Percentiles rank a stretch among this genome's conserved stretches.
phyloP scores from a whole-genome alignment of 768 basidiomycete genomes.

The Boletus vermiculosoides region DNA sequence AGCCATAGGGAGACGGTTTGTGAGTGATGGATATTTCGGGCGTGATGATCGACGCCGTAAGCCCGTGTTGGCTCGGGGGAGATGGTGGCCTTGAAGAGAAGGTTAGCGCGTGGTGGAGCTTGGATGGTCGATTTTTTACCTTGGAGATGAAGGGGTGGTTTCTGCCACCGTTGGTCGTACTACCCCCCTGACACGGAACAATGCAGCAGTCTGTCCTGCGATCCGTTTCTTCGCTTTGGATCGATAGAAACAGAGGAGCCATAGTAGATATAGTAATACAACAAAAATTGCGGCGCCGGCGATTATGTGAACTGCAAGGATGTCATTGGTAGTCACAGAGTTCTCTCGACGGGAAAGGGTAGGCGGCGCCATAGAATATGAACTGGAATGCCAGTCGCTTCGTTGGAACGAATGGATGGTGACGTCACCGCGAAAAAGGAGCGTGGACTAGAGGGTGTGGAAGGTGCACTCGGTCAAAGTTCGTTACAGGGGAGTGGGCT shows the following conservation, averaged over 20 bases:
- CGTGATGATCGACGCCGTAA: constrained; percentile 47
- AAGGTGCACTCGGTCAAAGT: background rate
- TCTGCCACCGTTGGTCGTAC: constrained; percentile 9
- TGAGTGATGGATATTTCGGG: constrained; percentile 49
- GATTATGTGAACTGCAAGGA: constrained; percentile 46
- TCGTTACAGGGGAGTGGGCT: background rate
- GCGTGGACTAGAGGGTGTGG: background rate
- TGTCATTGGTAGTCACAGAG: constrained; percentile 20
- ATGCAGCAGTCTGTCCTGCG: constrained; percentile 39
- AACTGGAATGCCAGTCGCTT: background rate
- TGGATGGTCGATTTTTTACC: constrained; percentile 7
- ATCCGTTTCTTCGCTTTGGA: constrained; percentile 40
- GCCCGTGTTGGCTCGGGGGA: constrained; percentile 41
- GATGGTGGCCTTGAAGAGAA: constrained; percentile 4
- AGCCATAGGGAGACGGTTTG: constrained; percentile 40
- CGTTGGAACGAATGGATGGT: background rate
- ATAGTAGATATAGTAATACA: constrained; percentile 37
- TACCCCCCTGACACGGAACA: constrained; percentile 29
- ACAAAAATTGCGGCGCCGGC: background rate
- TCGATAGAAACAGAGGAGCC: constrained; percentile 37
- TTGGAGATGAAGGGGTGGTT: background rate
- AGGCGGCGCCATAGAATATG: constrained; percentile 18
- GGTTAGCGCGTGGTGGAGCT: background rate
- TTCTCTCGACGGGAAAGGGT: constrained; percentile 3
- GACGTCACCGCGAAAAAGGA: background rate